Percentiles rank a stretch among this genome's conserved stretches.
Conservation (phyloP, 805 yeast genomes). For the Candida maesae region DNA sequence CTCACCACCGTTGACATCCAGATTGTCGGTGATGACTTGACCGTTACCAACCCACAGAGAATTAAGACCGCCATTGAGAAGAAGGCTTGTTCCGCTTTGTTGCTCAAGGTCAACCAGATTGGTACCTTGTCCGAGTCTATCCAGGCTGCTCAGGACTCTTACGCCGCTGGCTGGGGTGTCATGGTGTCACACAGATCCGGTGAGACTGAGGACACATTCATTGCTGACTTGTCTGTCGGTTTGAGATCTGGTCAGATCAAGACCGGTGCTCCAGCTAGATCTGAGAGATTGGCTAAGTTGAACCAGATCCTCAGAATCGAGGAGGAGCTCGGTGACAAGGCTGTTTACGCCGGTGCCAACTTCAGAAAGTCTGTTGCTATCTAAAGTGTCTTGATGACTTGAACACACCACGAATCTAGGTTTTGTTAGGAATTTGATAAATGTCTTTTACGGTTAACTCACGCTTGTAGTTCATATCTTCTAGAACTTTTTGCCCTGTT, state of each 20-base stretch:
- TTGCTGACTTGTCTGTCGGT: constrained; percentile 97
- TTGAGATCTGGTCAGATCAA: constrained; percentile 97
- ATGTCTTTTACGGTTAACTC: neutral
- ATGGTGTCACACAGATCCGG: constrained; percentile 99
- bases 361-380: constrained; percentile 55
- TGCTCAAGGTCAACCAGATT: constrained; percentile 98
- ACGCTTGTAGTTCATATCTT: neutral
- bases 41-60: constrained; percentile 96
- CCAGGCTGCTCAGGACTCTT: constrained; percentile 94
- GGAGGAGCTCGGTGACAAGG: constrained; percentile 98
- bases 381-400: constrained; percentile 19
- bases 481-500: no score
- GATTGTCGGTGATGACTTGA: constrained; percentile 97
- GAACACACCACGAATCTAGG: neutral
- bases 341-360: constrained; percentile 88
- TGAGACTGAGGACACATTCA: constrained; percentile 98
- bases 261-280: constrained; percentile 99
- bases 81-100: constrained; percentile 92
- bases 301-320: constrained; percentile 98
- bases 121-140: constrained; percentile 96
- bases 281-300: constrained; percentile 98
- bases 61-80: constrained; percentile 93
- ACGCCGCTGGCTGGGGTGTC: constrained; percentile 98
- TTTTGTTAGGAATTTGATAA: neutral
- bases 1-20: constrained; percentile 72